Conservation (phyloP, 179 eudicot genomes). For the Gypsophila paniculata region DNA sequence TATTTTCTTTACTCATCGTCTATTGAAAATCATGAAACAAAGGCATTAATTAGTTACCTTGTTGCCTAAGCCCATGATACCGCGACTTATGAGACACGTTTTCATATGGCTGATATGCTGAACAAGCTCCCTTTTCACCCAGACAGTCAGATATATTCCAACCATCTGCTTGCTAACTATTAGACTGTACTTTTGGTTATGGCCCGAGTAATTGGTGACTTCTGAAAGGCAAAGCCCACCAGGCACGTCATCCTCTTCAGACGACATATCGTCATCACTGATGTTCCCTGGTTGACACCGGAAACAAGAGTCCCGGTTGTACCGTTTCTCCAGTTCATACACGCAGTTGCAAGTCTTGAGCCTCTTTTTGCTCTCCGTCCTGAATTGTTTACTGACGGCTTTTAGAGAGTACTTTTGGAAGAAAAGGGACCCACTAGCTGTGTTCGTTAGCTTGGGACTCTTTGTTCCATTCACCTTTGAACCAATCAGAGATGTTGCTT, state of each 20-base stretch:
- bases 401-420: conserved; percentile 52
- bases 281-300: conserved; percentile 42
- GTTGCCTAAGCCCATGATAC: conserved; percentile 77
- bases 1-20: neutral
- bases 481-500: conserved; percentile 27
- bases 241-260: conserved; percentile 46
- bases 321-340: conserved; percentile 40
- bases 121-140: conserved; percentile 59
- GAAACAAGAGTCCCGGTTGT: conserved; percentile 55
- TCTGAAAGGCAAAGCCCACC: conserved; percentile 29
- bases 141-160: conserved; percentile 64
- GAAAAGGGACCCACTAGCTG: conserved; percentile 35
- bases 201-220: conserved; percentile 20
- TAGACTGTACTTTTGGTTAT: conserved; percentile 41
- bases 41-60: conserved; percentile 39
- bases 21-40: neutral
- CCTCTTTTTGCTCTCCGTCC: conserved; percentile 45
- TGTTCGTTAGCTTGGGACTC: conserved; percentile 28
- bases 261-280: conserved; percentile 39
- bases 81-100: conserved; percentile 56
- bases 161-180: conserved; percentile 80
- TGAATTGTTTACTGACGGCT: conserved; percentile 45
- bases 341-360: conserved; percentile 57
- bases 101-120: conserved; percentile 55
- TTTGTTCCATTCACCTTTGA: conserved; percentile 20